Base-by-base conservation (phyloP, 495 filamentous ascomycete species). In the Penicillium malachiteum region DNA sequence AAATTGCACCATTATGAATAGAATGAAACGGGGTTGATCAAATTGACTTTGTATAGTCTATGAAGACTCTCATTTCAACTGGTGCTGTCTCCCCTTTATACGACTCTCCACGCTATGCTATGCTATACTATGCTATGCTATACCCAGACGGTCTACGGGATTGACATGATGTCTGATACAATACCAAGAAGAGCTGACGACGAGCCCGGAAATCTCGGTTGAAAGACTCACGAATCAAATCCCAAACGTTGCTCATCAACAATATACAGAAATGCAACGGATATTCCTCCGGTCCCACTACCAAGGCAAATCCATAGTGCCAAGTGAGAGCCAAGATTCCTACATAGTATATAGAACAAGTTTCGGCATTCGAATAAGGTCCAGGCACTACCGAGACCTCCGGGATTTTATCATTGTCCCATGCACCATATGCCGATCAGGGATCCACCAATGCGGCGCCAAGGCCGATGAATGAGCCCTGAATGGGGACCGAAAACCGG, bases 121-220 rank as follows among this genome's bases (percentile, higher is more conserved):
- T 26, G 21, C 21, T 26, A 43, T 43, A 43, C 40, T n/a, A 14
- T 26, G 21, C 21, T 26, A 26, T 26, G 21, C 21, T 26, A 43
- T 43, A 16, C 40, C 21, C 21, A 26, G 21, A 26, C 21, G 4
- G 21, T 26, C 21, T 4, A 26, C 21, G 21, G 21, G 2, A 26
- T 26, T 26, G 4, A 1, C 21, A 26, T n/a, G 7, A 43, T 43
- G 13, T 21, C 40, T 43, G 9, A 37, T 37, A 7, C 34, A 1
- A 37, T 37, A 13, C 34, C 34, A 37, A 37, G 34, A 37, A 16
- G 3, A 43, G 17, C 40, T 43, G 40, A 43, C 40, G 17, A 43
- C 21, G 21, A 37, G 34, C 7, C 12, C 58, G 74, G 71, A 53
- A 73, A 35, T 83, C 84, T 10, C 76, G 77, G 52, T 81, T 75